Conservation (phyloP, 2,329 filamentous ascomycete genomes). For the Alternaria sp. region DNA sequence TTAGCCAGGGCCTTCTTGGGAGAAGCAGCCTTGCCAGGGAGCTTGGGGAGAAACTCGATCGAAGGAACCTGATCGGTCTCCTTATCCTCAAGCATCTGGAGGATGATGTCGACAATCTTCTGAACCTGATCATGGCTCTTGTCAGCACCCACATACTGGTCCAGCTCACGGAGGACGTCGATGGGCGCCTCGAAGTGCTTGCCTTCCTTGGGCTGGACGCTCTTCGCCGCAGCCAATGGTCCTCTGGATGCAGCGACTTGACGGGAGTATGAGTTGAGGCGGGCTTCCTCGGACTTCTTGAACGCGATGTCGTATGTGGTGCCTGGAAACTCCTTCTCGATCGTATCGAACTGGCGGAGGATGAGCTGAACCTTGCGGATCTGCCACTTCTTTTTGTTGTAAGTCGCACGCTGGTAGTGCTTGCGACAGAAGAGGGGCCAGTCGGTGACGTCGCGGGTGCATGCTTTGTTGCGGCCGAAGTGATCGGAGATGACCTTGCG, state of each 20-base stretch:
- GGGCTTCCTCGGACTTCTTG: conserved; percentile 49
- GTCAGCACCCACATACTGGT: conserved; percentile 30
- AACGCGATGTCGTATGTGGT: conserved; percentile 44
- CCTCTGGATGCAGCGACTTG: conserved; percentile 26
- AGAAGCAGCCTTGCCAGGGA: conserved; percentile 25
- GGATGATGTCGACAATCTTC: conserved; percentile 34
- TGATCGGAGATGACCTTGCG: conserved; percentile 53
- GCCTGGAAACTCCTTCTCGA: conserved; percentile 42
- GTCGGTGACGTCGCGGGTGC: conserved; percentile 38
- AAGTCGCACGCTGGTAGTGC: conserved; percentile 53
- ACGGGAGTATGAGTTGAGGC: conserved; percentile 41
- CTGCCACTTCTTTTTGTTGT: conserved; percentile 49
- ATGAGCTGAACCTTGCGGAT: conserved; percentile 46
- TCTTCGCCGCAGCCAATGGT: conserved; percentile 18
- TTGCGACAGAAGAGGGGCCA: conserved; percentile 53
- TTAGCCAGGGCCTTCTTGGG: conserved; percentile 25
- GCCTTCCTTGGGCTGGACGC: conserved; percentile 19
- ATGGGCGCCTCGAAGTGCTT: conserved; percentile 48
- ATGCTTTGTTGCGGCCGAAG: conserved; percentile 53
- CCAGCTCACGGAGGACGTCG: conserved; percentile 43
- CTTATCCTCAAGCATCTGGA: conserved; percentile 39
- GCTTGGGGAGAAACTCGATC: conserved; percentile 44
- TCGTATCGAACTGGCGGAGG: conserved; percentile 43
- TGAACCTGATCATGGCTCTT: conserved; percentile 34
- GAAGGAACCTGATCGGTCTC: conserved; percentile 40